Percentiles rank a stretch among this genome's conserved stretches.
These are phyloP conservation scores for Wickerhamomyces sp. DNA, from an alignment of 1,139 yeast species.

Conservation along the genomic window DNA sequence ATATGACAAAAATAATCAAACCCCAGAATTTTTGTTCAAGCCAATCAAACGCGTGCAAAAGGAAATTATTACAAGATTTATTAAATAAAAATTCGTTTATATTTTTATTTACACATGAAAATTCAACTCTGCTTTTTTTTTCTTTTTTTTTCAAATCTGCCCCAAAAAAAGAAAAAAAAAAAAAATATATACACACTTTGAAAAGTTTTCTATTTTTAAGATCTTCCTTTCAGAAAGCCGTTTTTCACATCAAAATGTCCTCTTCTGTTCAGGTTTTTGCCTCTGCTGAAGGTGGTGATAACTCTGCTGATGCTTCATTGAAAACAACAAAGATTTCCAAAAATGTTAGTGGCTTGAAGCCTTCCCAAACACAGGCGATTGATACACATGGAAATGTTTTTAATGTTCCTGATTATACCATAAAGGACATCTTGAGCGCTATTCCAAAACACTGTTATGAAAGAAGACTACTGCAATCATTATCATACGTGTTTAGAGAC, in stretches of 20 bases:
- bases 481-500: slow-evolving; percentile 57
- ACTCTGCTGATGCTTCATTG: not conserved
- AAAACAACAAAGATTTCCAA: slow-evolving; percentile 13
- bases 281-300: not conserved
- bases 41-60: too few relatives aligned
- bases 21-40: too few relatives aligned
- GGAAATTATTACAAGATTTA: too few relatives aligned
- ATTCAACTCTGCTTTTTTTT: too few relatives aligned
- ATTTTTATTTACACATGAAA: too few relatives aligned
- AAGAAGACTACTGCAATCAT: slow-evolving; percentile 44
- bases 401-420: slow-evolving; percentile 58
- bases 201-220: not conserved
- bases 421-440: slow-evolving; percentile 55
- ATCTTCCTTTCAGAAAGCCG: not conserved
- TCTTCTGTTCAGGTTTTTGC: slow-evolving; percentile 4
- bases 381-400: slow-evolving; percentile 55
- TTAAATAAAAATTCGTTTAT: too few relatives aligned
- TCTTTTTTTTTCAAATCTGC: not conserved
- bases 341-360: slow-evolving; percentile 13
- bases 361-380: slow-evolving; percentile 29
- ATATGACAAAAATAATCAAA: too few relatives aligned
- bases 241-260: not conserved
- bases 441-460: slow-evolving; percentile 63
- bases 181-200: not conserved
- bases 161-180: not conserved